Base-by-base conservation (phyloP, 805 yeast species). In the Candida caryicola region DNA sequence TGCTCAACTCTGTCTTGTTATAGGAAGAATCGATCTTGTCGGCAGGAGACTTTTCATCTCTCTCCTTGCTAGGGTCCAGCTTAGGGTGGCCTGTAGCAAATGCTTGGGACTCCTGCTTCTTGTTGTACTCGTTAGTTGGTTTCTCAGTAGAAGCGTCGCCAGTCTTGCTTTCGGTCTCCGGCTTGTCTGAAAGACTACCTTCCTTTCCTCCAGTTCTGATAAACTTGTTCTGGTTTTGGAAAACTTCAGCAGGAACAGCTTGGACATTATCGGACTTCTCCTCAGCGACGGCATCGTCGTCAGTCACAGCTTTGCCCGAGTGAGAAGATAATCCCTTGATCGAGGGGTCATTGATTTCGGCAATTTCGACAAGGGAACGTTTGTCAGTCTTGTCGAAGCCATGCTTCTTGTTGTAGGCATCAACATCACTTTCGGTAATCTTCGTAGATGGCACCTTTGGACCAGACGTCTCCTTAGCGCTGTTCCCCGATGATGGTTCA, bases 341-440 rank as follows among this genome's bases (percentile, higher is more conserved):
- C 15, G 37, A 44, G 3, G 52, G 51, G 23, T 43, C 41, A n/a
- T 26, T 28, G 14, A 47, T 59, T 30, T 53, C 62, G 14, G 65
- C 66, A 14, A 52, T 49, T 28, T 60, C 60, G 17, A 61, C 42
- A 44, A 61, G 49, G 17, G 59, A 51, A 21, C 55, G 43, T 31
- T 50, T 46, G 21, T 55, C 56, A 34, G 44, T 37, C 23, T 36
- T 46, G 33, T 35, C n/a, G 38, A 41, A 38, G 5, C 60, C 59
- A 29, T 50, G 59, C 46, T 57, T 45, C 48, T 50, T 58, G 50
- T 60, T 60, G 51, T 57, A 45, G 5, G 54, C 51, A 13, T 48
- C 53, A 21, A 58, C 51, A 13, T 51, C 56, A 2, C 38, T 50
- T 35, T 59, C 64, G 31, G 50, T 38, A 33, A 39, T 45, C 47